Evolutionary conservation across 2,329 filamentous ascomycete species (phyloP), one percentile per base, ranked within the genome.

Genomic region (Metarhizium brunneum): DNA sequence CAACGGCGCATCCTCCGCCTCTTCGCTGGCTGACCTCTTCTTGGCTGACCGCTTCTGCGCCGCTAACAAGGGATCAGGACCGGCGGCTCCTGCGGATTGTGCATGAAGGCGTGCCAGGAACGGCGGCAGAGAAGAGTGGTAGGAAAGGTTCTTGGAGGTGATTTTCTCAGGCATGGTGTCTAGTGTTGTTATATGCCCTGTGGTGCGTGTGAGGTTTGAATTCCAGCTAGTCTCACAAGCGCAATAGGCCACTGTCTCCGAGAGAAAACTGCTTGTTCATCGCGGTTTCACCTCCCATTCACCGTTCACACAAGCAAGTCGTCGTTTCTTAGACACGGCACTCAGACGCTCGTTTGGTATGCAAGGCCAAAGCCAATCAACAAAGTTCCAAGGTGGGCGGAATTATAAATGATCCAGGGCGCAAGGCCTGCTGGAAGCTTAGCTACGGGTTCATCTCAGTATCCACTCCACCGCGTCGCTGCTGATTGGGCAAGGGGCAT

Each of bases 1-100:
- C 0, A 90, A 77, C 0, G 89, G 89, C 52, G 78, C 85, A 67
- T 92, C 88, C 62, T 92, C 88, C 13, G 86, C 87, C 58, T 90
- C 84, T 45, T 85, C 85, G 61, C 86, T 84, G 57, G 74, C 81
- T 16, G 80, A 82, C 40, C 77, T 78, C 70, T 74, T 80, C 71
- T 76, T 80, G 56, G 64, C 69, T 51, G 76, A 72, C n/a, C 80
- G 72, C 2, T 79, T 71, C 18, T 73, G 74, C 6, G 71, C 73
- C 1, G 78, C 74, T 42, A 82, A 71, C 47, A 81, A 71, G 4
- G 78, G 76, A 55, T 83, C 78, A 62, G 82, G 73, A 42, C 79
- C 71, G 69, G 75, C 66, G 76, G 69, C 64, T 70, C 70, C 69
- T 66, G 76, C 65, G 73, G 69, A 66, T 68, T 83, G 71, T 61